These are phyloP conservation scores for Dioscorea dumetorum DNA, from an alignment of 106 monocot species.

Conservation along the genomic window DNA sequence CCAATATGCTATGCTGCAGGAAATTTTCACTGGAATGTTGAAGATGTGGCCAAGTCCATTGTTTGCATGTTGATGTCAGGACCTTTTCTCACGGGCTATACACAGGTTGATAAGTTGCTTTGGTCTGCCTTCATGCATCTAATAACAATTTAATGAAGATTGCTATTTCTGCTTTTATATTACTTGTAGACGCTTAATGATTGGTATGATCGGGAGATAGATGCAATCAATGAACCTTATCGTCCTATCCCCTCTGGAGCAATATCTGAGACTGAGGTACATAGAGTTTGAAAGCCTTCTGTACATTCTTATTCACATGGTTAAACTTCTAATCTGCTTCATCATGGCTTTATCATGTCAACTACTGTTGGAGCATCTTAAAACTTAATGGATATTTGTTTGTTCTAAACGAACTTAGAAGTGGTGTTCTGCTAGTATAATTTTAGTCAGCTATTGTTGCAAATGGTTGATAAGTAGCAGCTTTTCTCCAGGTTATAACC, in stretches of 20 bases:
- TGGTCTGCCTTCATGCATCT: not conserved
- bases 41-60: constrained; percentile 86
- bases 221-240: constrained; percentile 92
- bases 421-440: not conserved
- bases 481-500: constrained; percentile 51
- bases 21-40: constrained; percentile 90
- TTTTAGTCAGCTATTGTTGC: constrained; percentile 4
- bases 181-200: constrained; percentile 74
- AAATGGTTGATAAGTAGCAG: not conserved
- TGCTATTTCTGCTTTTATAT: not conserved
- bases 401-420: too few species aligned
- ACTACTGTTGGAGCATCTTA: too few species aligned
- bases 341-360: too few species aligned
- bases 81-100: constrained; percentile 80
- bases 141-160: not conserved
- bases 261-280: constrained; percentile 84
- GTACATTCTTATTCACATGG: not conserved
- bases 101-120: constrained; percentile 39
- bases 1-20: constrained; percentile 27
- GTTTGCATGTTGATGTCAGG: constrained; percentile 94
- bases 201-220: constrained; percentile 90
- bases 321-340: too few species aligned
- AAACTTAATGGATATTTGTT: too few species aligned
- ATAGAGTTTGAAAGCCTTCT: too few species aligned
- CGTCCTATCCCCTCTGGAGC: constrained; percentile 98